phyloP scores from a whole-genome alignment of 78 protist genomes.

The Dictyostelium purpureum region DNA sequence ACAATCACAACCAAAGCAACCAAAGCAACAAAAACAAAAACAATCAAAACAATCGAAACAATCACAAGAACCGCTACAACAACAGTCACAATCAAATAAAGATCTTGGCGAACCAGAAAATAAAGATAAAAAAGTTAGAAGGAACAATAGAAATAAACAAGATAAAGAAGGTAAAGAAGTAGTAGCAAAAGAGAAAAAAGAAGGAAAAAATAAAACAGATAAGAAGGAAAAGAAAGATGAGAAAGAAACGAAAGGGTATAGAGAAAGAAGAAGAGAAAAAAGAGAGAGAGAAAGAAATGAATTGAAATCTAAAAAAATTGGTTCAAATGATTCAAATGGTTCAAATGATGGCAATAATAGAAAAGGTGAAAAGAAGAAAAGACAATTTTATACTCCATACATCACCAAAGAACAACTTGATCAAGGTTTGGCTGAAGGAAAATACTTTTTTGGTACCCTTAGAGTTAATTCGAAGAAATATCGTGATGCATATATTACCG shows the following conservation, averaged over 20 bases:
- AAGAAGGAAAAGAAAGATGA: not conserved
- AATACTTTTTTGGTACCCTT: slow-evolving; percentile 56
- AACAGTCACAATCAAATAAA: not conserved
- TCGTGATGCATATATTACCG: slow-evolving; percentile 79
- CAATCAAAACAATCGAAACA: not conserved
- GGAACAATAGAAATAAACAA: not conserved
- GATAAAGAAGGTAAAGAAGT: not conserved
- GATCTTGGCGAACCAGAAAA: not conserved
- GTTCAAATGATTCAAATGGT: not conserved
- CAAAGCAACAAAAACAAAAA: not conserved
- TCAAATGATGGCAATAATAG: not conserved
- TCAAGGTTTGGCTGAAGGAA: slow-evolving; percentile 10
- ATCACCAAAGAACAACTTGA: slow-evolving; percentile 15
- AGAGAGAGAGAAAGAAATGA: not conserved
- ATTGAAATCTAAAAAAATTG: not conserved
- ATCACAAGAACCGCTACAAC: not conserved
- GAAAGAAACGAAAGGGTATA: not conserved
- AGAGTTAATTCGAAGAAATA: slow-evolving; percentile 77
- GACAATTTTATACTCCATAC: slow-evolving; percentile 1
- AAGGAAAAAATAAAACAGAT: not conserved
- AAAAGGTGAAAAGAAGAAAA: not conserved
- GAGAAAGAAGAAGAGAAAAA: not conserved
- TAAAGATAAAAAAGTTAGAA: not conserved
- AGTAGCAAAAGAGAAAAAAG: not conserved
- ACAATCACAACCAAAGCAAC: not conserved